A percentile compares a stretch with the other conserved stretches of the same genome.
Evolutionary conservation across 371 early-diverging fungal species (phyloP).

Genomic region (Mortierella sp.): DNA sequence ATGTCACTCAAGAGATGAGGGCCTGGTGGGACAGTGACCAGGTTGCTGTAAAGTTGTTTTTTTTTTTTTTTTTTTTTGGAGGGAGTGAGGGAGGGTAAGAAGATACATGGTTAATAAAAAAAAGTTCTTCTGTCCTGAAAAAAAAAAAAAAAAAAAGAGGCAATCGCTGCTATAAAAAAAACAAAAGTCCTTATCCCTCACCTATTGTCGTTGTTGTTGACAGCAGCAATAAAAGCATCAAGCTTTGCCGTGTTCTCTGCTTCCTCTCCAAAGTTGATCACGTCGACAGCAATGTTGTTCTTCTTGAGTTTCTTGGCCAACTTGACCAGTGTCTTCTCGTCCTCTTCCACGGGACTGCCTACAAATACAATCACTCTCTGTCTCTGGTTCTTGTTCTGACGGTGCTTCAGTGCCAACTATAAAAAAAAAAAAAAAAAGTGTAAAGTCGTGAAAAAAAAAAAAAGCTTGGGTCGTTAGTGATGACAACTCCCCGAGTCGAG

Average conservation of each 20-base stretch:
- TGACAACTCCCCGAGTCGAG: no score
- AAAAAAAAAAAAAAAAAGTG: slow-evolving; percentile 8
- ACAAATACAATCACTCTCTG: slow-evolving; percentile 96
- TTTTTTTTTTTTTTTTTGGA: no score
- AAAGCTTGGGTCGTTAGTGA: no score
- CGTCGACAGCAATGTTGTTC: slow-evolving; percentile 96
- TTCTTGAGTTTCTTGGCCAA: slow-evolving; percentile 97
- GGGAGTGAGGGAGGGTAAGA: no score
- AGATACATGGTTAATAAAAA: no score
- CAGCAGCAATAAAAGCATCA: slow-evolving; percentile 89
- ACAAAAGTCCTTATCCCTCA: slow-evolving; percentile 24
- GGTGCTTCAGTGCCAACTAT: slow-evolving; percentile 95
- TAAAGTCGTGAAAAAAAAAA: no score
- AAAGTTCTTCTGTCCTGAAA: neutral
- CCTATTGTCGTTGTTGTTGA: slow-evolving; percentile 92
- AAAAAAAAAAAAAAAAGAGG: neutral
- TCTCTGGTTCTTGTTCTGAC: slow-evolving; percentile 95
- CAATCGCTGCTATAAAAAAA: no score
- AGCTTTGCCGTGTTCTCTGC: slow-evolving; percentile 89
- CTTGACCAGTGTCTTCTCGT: slow-evolving; percentile 87
- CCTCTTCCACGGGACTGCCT: slow-evolving; percentile 86
- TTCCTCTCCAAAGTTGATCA: slow-evolving; percentile 98
- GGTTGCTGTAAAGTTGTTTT: slow-evolving; percentile 78
- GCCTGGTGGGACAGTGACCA: slow-evolving; percentile 95
- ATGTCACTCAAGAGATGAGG: slow-evolving; percentile 94